Percentiles rank a stretch among this genome's conserved stretches.
These are phyloP conservation scores for Suhomyces ambrosiae DNA, from an alignment of 1,139 yeast species.

Conservation along the genomic window DNA sequence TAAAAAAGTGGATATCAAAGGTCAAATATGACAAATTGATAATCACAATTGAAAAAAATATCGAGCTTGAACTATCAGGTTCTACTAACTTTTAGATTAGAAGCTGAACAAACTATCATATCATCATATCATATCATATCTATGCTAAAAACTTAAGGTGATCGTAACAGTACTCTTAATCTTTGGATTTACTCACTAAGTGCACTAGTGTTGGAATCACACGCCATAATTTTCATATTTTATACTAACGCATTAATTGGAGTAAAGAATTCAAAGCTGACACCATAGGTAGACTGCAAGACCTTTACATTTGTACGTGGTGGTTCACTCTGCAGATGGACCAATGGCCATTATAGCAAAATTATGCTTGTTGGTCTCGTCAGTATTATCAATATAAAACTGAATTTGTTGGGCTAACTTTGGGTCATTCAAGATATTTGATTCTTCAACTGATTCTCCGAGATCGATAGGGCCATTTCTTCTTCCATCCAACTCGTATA, in stretches of 20 bases:
- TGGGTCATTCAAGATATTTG: conserved; percentile 58
- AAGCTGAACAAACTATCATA: too few relatives aligned
- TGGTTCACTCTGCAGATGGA: conserved; percentile 30
- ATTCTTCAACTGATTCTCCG: conserved; percentile 41
- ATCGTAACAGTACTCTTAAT: too few relatives aligned
- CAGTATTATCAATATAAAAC: conserved; percentile 64
- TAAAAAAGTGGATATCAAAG: conserved; percentile 84
- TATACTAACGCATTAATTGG: too few relatives aligned
- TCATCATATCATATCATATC: neutral
- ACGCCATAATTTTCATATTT: too few relatives aligned
- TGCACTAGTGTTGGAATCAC: too few relatives aligned
- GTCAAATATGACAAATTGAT: conserved; percentile 77
- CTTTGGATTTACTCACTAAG: too few relatives aligned
- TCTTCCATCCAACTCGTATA: conserved; percentile 90
- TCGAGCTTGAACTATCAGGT: too few relatives aligned
- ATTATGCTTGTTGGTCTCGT: conserved; percentile 57
- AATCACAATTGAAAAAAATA: too few relatives aligned
- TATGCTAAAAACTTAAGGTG: neutral
- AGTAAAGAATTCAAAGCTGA: too few relatives aligned
- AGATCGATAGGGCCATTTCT: conserved; percentile 74
- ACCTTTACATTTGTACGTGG: too few relatives aligned
- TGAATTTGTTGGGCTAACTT: conserved; percentile 57
- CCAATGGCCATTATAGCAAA: conserved; percentile 72
- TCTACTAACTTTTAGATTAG: neutral
- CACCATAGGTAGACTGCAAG: too few relatives aligned